Evolutionary conservation across 2,329 filamentous ascomycete species (phyloP).

Genomic region (Gaeumannomyces sp.): DNA sequence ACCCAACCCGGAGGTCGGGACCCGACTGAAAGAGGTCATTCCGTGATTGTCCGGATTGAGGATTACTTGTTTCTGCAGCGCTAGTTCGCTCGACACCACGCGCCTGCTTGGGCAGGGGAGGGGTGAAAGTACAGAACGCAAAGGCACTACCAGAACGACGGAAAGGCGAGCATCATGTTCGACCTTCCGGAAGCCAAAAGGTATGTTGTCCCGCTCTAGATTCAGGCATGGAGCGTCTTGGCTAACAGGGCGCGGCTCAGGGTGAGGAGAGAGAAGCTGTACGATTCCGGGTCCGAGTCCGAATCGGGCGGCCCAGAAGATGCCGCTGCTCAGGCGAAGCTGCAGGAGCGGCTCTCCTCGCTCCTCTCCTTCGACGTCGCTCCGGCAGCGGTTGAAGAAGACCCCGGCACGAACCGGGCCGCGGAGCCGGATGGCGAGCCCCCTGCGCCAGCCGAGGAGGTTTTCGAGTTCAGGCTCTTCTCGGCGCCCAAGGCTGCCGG

Average conservation of each 20-base stretch:
- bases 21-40: not conserved
- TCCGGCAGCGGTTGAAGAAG: slow-evolving; percentile 12
- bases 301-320: slow-evolving; percentile 16
- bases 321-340: slow-evolving; percentile 33
- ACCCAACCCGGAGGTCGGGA: not conserved
- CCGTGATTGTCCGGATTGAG: not conserved
- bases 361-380: slow-evolving; percentile 35
- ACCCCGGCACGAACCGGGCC: slow-evolving; percentile 22
- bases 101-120: too few relatives aligned
- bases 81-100: too few relatives aligned
- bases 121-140: too few relatives aligned
- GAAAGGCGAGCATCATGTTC: slow-evolving; percentile 34
- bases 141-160: too few relatives aligned
- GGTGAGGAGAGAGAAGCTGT: slow-evolving; percentile 50
- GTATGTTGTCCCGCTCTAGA: slow-evolving; percentile 26
- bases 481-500: slow-evolving; percentile 27
- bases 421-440: slow-evolving; percentile 16
- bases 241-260: slow-evolving; percentile 26
- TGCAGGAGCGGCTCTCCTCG: slow-evolving; percentile 33
- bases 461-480: slow-evolving; percentile 55
- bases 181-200: slow-evolving; percentile 46
- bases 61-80: too few relatives aligned
- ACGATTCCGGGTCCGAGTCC: slow-evolving; percentile 29
- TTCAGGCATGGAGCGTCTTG: not conserved
- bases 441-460: slow-evolving; percentile 25